Evolutionary conservation across 2,329 filamentous ascomycete species (phyloP).

Genomic region (Shiraia bambusicola): DNA sequence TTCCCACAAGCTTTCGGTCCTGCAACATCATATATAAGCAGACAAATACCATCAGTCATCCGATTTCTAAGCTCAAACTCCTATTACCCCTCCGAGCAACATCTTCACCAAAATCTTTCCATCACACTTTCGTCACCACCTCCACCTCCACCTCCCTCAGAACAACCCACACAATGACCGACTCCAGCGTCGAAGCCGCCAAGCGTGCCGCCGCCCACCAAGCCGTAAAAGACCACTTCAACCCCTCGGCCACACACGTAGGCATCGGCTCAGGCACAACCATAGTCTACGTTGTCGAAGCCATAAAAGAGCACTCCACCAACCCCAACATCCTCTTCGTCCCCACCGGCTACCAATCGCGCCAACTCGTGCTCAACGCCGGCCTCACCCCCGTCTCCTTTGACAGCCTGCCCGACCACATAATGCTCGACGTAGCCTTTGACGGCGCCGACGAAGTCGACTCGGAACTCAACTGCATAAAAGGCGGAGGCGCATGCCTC

Average conservation of each 20-base stretch:
- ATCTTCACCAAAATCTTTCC: conserved; percentile 3
- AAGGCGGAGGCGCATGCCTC: conserved; percentile 94
- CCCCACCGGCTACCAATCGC: conserved; percentile 89
- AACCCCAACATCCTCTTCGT: conserved; percentile 72
- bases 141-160: conserved; percentile 3
- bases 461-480: conserved; percentile 92
- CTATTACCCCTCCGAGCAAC: conserved; percentile 19
- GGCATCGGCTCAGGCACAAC: conserved; percentile 82
- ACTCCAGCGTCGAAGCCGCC: conserved; percentile 62
- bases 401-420: conserved; percentile 67
- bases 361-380: conserved; percentile 78
- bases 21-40: conserved; percentile 28
- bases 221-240: conserved; percentile 72
- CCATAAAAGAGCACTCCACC: conserved; percentile 57
- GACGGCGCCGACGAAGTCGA: conserved; percentile 98
- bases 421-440: conserved; percentile 82
- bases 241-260: conserved; percentile 62
- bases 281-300: conserved; percentile 82
- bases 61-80: too few species aligned
- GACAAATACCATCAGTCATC: conserved; percentile 33
- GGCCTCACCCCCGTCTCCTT: conserved; percentile 77
- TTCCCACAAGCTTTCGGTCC: conserved; percentile 7
- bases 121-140: background rate
- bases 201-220: conserved; percentile 74
- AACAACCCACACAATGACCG: conserved; percentile 29